Base-by-base conservation (phyloP, 495 filamentous ascomycete species). In the Podospora didyma region DNA sequence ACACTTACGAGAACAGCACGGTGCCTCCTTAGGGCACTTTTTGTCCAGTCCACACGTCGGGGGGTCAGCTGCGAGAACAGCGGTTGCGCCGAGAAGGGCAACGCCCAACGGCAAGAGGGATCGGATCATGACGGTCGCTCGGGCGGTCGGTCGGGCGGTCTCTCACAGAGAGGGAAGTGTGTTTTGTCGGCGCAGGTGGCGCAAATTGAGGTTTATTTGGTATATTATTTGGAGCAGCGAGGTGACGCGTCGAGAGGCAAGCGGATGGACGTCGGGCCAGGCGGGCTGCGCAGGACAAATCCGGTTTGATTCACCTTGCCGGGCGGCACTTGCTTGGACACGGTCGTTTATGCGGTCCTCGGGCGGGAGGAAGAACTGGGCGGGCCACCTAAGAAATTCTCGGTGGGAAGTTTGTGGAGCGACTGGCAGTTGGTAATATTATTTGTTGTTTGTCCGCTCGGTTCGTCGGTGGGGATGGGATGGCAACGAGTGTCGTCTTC, bases 1-100 rank as follows among this genome's bases (percentile, higher is more conserved):
- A 34, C 34, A 89, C 88, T 78, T 79, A 97, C 92, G 87, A 50
- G 92, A 96, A 72, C 94, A 97, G 80, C 93, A 98, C 11, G 93
- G 94, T 47, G 83, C 78, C 49, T 80, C 74, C 53, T 82, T 65
- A 2, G 92, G 91, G 72, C 94, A 98, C 48, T 82, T 82, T 52
- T 81, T 81, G 59, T 79, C 75, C n/a, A 78, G 34, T 63, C 71
- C 66, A 56, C 77, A 79, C 6, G 56, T 24, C 42, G 64, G 57
- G 12, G 53, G 42, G 26, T 61, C 57, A 23, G 57, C 56, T 24
- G 73, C 75, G 28, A 76, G 57, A 17, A 75, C 75, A 42, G 54
- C 51, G 3, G 70, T 64, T 7, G 71, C 73, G 58, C 73, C 70
- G 45, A 79, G 62, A n/a, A 75, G 62, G 68, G 68, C 73, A 45